A percentile compares a stretch with the other conserved stretches of the same genome.
phyloP scores from a whole-genome alignment of 257 asterid genomes.

The Leonotis leonurus region DNA sequence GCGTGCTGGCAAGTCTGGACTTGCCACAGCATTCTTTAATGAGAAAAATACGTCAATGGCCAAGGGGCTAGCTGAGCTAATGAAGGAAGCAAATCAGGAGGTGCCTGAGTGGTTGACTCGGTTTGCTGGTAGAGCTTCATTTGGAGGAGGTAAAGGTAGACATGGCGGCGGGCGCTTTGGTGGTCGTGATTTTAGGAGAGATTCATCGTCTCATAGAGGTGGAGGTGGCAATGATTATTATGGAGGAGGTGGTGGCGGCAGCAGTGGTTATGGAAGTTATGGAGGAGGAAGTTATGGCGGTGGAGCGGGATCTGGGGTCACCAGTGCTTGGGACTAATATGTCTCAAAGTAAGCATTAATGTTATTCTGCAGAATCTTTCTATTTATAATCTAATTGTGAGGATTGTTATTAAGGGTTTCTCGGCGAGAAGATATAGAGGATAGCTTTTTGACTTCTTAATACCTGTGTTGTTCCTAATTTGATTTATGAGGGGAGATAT shows the following conservation, averaged over 20 bases:
- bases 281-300: slow-evolving; percentile 28
- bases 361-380: slow-evolving; percentile 15
- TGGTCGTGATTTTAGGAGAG: slow-evolving; percentile 69
- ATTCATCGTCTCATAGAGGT: slow-evolving; percentile 28
- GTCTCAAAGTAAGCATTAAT: slow-evolving; percentile 4
- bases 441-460: slow-evolving; percentile 14
- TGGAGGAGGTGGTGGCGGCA: slow-evolving; percentile 32
- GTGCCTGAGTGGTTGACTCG: slow-evolving; percentile 79
- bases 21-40: slow-evolving; percentile 83
- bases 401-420: slow-evolving; percentile 13
- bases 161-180: slow-evolving; percentile 78
- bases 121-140: slow-evolving; percentile 52
- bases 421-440: slow-evolving; percentile 17
- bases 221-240: slow-evolving; percentile 35
- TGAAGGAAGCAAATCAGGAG: slow-evolving; percentile 82
- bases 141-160: slow-evolving; percentile 49
- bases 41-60: slow-evolving; percentile 59
- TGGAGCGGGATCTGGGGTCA: slow-evolving; percentile 34
- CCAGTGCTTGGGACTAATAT: slow-evolving; percentile 63
- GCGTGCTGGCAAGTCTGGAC: slow-evolving; percentile 76
- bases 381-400: slow-evolving; percentile 11
- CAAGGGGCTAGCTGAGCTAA: slow-evolving; percentile 53
- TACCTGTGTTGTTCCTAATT: slow-evolving; percentile 7
- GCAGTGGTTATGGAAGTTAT: slow-evolving; percentile 24
- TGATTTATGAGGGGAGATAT: slow-evolving; percentile 5